These are phyloP conservation scores for Coccomyxa sp. DNA, from an alignment of 139 green algal genomes.

Conservation along the genomic window DNA sequence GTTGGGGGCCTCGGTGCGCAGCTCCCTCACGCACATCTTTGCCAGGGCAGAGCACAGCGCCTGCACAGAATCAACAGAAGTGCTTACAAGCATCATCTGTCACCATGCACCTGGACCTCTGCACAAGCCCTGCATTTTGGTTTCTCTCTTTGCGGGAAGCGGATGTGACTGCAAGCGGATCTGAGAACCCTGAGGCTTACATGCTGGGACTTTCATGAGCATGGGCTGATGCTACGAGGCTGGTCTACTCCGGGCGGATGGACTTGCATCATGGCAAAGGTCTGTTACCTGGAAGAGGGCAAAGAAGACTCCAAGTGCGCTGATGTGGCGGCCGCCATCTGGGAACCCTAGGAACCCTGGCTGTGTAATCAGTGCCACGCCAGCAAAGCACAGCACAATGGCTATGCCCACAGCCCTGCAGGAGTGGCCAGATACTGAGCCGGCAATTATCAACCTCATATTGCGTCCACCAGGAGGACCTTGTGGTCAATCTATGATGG, in stretches of 20 bases:
- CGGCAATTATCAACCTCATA: too few species aligned
- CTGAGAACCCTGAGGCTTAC: too few species aligned
- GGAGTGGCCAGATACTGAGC: neutral
- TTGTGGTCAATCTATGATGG: neutral
- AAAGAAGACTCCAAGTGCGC: slow-evolving; percentile 11
- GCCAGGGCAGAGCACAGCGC: slow-evolving; percentile 26
- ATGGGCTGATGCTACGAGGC: too few species aligned
- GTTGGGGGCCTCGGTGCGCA: slow-evolving; percentile 22
- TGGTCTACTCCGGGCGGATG: too few species aligned
- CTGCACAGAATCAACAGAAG: neutral
- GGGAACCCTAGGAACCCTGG: slow-evolving; percentile 26
- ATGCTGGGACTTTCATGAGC: too few species aligned
- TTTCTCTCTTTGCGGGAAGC: too few species aligned
- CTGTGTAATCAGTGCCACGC: slow-evolving; percentile 31
- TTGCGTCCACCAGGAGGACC: neutral
- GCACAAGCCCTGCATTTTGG: too few species aligned
- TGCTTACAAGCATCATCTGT: neutral
- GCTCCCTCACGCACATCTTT: slow-evolving; percentile 33
- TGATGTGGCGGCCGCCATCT: slow-evolving; percentile 11
- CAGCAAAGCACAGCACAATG: slow-evolving; percentile 30
- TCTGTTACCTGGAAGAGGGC: slow-evolving; percentile 24
- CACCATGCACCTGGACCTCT: neutral
- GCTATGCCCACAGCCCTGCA: slow-evolving; percentile 21
- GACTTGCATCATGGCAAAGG: too few species aligned
- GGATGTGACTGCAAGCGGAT: too few species aligned